Conservation (phyloP, 1,284 basidiomycete genomes). For the Irpex lacteus region DNA sequence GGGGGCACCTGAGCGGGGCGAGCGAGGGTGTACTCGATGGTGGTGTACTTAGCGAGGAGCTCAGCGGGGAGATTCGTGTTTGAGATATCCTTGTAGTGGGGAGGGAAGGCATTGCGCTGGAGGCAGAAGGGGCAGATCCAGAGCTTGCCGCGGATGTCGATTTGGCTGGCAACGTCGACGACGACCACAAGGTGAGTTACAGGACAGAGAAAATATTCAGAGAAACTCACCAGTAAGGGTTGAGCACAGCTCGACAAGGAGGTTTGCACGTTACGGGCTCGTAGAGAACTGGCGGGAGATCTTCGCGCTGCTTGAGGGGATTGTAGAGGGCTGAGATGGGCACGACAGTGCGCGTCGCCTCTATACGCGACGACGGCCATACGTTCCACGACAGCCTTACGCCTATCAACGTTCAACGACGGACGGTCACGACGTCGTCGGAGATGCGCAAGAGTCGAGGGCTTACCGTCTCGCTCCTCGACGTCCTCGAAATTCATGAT, state of each 20-base stretch:
- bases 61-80: conserved; percentile 96
- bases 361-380: conserved; percentile 96
- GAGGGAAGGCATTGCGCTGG: conserved; percentile 94
- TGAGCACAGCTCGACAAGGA: conserved; percentile 95
- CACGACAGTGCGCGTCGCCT: conserved; percentile 96
- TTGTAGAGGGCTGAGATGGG: conserved; percentile 98
- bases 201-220: not conserved
- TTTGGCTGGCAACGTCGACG: conserved; percentile 64
- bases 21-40: conserved; percentile 97
- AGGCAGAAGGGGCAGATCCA: conserved; percentile 99
- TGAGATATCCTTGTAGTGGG: conserved; percentile 99
- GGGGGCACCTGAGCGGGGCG: conserved; percentile 92
- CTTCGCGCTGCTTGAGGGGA: conserved; percentile 92
- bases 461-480: too few relatives aligned
- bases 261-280: conserved; percentile 99
- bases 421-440: too few relatives aligned
- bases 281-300: conserved; percentile 95
- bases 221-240: conserved; percentile 85
- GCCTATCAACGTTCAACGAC: conserved; percentile 43
- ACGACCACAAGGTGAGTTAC: not conserved
- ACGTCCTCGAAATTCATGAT: too few relatives aligned
- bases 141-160: conserved; percentile 96
- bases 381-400: conserved; percentile 97
- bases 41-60: conserved; percentile 96
- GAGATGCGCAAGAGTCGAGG: too few relatives aligned